These are phyloP conservation scores for Skeletonema costatum DNA, from an alignment of 108 stramenopile species.

Conservation along the genomic window DNA sequence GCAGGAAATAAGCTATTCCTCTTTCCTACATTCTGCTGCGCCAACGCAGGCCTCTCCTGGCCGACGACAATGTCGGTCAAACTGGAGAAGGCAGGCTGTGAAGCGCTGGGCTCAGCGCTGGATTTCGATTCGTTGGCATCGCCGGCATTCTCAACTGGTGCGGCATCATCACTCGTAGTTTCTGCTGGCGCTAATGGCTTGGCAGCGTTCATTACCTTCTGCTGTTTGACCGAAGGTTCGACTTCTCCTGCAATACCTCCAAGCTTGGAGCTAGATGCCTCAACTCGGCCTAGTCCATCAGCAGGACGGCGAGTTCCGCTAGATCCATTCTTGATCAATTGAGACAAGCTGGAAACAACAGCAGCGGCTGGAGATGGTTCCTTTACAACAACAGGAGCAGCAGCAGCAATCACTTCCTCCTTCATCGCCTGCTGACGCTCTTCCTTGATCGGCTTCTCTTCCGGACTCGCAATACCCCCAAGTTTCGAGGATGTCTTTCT, in stretches of 20 bases:
- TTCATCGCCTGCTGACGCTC: conserved; percentile 13
- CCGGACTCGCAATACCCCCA: conserved; percentile 31
- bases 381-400: background rate
- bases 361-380: background rate
- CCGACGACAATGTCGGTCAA: background rate
- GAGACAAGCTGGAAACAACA: conserved; percentile 12
- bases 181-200: background rate
- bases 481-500: conserved; percentile 22
- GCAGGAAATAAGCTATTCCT: background rate
- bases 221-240: background rate
- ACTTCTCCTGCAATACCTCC: conserved; percentile 10
- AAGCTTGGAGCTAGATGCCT: conserved; percentile 11
- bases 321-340: conserved; percentile 15
- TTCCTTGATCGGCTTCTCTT: conserved; percentile 13
- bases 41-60: background rate
- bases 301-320: background rate
- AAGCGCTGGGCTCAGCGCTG: background rate
- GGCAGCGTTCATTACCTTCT: background rate
- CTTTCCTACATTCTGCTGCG: conserved; percentile 4
- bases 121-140: conserved; percentile 38
- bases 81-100: background rate
- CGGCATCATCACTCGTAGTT: background rate
- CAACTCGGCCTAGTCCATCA: background rate
- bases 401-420: conserved; percentile 18
- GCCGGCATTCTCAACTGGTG: conserved; percentile 14